Evolutionary conservation across 352 stramenopile species (phyloP).

Genomic region (Phytophthora pinifolia): DNA sequence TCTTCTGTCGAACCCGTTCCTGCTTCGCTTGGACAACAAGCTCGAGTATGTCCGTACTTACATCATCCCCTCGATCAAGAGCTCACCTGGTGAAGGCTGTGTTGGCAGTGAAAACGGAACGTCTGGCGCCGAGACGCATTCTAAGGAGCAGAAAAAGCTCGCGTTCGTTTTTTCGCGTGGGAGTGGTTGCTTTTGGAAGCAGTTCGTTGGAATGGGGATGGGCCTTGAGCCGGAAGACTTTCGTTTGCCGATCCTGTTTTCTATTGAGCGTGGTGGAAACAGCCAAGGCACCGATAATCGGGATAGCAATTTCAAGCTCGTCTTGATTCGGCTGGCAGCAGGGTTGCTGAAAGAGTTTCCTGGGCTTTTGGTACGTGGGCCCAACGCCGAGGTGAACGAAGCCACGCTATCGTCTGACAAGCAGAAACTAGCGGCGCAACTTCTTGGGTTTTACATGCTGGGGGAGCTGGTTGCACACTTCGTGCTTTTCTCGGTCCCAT

Average conservation of each 20-base stretch:
- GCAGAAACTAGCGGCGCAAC: conserved; percentile 18
- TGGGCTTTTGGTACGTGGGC: conserved; percentile 33
- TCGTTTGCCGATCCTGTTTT: conserved; percentile 45
- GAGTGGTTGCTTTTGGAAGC: conserved; percentile 42
- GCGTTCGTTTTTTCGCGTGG: conserved; percentile 38
- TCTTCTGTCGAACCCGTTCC: conserved; percentile 41
- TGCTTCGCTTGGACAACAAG: conserved; percentile 74
- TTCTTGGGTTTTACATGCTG: conserved; percentile 59
- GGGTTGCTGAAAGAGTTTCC: conserved; percentile 34
- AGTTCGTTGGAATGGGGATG: conserved; percentile 48
- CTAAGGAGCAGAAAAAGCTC: conserved; percentile 27
- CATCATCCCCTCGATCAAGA: conserved; percentile 42
- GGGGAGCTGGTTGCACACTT: conserved; percentile 65
- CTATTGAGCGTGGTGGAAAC: conserved; percentile 18
- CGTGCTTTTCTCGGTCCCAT: conserved; percentile 45
- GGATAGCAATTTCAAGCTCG: conserved; percentile 37
- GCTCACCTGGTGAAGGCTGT: neutral
- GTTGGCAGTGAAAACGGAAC: conserved; percentile 8
- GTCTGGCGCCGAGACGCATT: conserved; percentile 1
- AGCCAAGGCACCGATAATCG: conserved; percentile 13
- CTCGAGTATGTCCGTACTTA: conserved; percentile 46
- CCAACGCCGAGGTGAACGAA: neutral
- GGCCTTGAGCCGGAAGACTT: conserved; percentile 45
- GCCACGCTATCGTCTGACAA: conserved; percentile 12
- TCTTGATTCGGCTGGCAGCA: conserved; percentile 38